Percentiles rank a stretch among this genome's conserved stretches.
These are phyloP conservation scores for Rhizopogon salebrosus DNA, from an alignment of 768 basidiomycete species.

Conservation along the genomic window DNA sequence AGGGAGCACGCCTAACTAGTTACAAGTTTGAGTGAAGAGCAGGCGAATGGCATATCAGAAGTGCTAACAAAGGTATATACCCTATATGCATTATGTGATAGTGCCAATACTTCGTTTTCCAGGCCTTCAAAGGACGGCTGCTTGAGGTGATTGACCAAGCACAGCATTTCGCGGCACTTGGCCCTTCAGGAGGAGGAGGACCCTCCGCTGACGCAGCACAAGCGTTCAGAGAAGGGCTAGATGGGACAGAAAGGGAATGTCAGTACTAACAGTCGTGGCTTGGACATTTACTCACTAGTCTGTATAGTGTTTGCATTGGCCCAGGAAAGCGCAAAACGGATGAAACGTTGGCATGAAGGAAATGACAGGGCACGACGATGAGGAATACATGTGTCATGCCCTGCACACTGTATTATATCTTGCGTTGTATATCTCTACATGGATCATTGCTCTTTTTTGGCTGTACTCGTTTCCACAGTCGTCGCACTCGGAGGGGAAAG, in stretches of 20 bases:
- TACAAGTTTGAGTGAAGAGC: conserved; percentile 68
- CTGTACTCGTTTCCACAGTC: conserved; percentile 4
- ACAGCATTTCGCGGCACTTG: conserved; percentile 77
- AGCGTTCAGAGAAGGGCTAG: conserved; percentile 85
- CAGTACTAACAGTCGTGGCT: conserved; percentile 26
- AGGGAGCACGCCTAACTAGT: background rate
- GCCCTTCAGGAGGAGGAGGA: conserved; percentile 49
- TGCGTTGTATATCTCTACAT: conserved; percentile 1
- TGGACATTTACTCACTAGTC: conserved; percentile 6
- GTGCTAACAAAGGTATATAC: conserved; percentile 60
- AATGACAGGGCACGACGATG: conserved; percentile 50
- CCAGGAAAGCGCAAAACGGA: conserved; percentile 72
- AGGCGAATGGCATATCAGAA: conserved; percentile 65
- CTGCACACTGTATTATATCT: background rate
- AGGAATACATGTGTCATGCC: conserved; percentile 7
- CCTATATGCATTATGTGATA: conserved; percentile 6
- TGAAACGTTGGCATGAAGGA: conserved; percentile 83
- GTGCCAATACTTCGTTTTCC: conserved; percentile 5
- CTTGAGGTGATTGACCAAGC: conserved; percentile 83
- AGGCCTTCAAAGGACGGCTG: conserved; percentile 77
- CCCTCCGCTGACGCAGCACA: conserved; percentile 57
- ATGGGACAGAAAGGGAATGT: conserved; percentile 91
- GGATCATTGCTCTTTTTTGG: conserved; percentile 23
- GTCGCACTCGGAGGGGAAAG: conserved; percentile 16
- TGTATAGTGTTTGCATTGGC: conserved; percentile 75